These are phyloP conservation scores for Caryopteris hybrid DNA, from an alignment of 305 asterid genomes.

Conservation along the genomic window DNA sequence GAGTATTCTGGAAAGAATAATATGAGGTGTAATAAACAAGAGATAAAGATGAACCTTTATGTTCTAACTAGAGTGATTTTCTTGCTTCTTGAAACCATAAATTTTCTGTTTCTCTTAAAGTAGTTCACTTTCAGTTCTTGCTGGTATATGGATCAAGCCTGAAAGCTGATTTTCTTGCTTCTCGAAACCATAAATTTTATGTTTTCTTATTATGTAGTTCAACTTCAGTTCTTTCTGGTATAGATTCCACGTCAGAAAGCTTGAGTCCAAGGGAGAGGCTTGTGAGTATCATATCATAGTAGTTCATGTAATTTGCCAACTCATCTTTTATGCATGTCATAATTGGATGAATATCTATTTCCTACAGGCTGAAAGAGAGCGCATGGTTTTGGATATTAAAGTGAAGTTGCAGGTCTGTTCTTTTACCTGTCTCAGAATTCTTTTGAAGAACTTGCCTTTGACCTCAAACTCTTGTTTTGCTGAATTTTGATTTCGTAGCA, in stretches of 20 bases:
- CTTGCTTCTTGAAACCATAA: constrained; percentile 11
- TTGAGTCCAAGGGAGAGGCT: constrained; percentile 95
- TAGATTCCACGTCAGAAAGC: constrained; percentile 72
- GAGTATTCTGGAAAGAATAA: constrained; percentile 70
- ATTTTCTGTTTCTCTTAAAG: constrained; percentile 20
- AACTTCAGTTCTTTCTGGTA: constrained; percentile 54
- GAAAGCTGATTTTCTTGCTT: too few species aligned
- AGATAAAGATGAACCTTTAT: constrained; percentile 16
- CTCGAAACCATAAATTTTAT: too few species aligned
- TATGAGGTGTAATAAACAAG: constrained; percentile 38
- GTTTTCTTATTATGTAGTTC: constrained; percentile 64
- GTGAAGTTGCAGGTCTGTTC: constrained; percentile 80
- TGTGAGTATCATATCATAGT: constrained; percentile 49
- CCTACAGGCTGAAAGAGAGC: constrained; percentile 86
- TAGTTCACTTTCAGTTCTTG: constrained; percentile 65
- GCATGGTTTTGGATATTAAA: constrained; percentile 93
- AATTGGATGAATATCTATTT: constrained; percentile 11
- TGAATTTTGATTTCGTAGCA: neutral
- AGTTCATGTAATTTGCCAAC: constrained; percentile 10
- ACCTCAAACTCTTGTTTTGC: constrained; percentile 12
- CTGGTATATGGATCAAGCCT: constrained; percentile 62
- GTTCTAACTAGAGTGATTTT: constrained; percentile 16
- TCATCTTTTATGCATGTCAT: constrained; percentile 32
- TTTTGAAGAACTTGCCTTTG: neutral
- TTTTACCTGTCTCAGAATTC: neutral